These are phyloP conservation scores for Macrophomina phaseolina DNA, from an alignment of 2,329 filamentous ascomycete species.

Conservation along the genomic window DNA sequence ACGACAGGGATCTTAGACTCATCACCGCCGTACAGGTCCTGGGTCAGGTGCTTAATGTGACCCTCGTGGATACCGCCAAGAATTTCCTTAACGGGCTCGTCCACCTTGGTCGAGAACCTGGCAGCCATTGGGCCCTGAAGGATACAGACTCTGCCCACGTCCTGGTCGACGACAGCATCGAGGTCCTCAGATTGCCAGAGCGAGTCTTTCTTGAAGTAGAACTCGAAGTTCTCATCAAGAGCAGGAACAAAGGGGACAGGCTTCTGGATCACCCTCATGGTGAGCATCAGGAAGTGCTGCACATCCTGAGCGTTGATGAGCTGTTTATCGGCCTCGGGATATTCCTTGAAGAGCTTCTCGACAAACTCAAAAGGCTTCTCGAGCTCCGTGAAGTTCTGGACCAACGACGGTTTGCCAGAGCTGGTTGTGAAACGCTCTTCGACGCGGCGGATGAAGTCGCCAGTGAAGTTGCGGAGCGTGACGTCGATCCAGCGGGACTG, in stretches of 20 bases:
- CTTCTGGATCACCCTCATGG: constrained; percentile 91
- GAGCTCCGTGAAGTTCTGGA: constrained; percentile 90
- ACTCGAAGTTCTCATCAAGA: constrained; percentile 97
- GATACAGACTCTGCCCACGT: constrained; percentile 95
- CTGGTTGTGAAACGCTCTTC: constrained; percentile 91
- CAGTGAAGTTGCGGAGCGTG: constrained; percentile 81
- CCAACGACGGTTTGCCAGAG: constrained; percentile 74
- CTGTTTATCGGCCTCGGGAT: constrained; percentile 85
- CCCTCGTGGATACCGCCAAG: constrained; percentile 86
- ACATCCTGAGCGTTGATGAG: constrained; percentile 98
- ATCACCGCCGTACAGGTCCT: constrained; percentile 79
- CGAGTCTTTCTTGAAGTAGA: constrained; percentile 99
- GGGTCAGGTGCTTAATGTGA: constrained; percentile 80
- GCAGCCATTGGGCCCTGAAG: constrained; percentile 92
- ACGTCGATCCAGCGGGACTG: constrained; percentile 57
- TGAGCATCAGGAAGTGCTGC: constrained; percentile 93
- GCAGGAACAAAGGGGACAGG: constrained; percentile 93
- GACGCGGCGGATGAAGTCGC: constrained; percentile 94
- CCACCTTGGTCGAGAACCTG: constrained; percentile 85
- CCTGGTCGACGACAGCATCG: constrained; percentile 92
- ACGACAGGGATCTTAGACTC: constrained; percentile 78
- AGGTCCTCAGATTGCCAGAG: constrained; percentile 99
- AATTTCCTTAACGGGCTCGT: constrained; percentile 95
- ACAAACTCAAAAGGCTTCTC: constrained; percentile 79
- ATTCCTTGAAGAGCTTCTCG: constrained; percentile 78